Base-by-base conservation (phyloP, 2,329 filamentous ascomycete genomes). In the Fusarium buxicola region DNA sequence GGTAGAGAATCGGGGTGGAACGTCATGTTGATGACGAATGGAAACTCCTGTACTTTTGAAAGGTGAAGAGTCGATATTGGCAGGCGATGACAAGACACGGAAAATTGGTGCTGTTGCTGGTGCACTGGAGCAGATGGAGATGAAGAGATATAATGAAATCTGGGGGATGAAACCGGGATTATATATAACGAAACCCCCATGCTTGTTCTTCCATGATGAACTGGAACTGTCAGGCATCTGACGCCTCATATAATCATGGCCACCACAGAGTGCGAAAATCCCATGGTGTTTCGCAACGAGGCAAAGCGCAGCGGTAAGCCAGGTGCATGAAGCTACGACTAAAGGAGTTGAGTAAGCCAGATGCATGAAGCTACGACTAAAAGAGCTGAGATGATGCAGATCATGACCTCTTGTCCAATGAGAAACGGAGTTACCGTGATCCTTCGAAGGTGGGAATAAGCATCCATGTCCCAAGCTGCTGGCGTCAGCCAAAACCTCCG, bases 1-100 rank as follows among this genome's bases (percentile, higher is more conserved):
- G 60, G 60, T 3, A 64, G 50, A 18, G 5, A 57, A 1, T 64
- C 56, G 0, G 60, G 60, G 15, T 58, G 34, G 13, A 64, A 64
- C 2, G 38, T 18, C 60, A 64, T 64, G 7, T 5, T 57, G 49
- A 5, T 4, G 10, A 25, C 5, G 11, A 30, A 44, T 41, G 5
- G 21, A 6, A 6, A 21, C 6, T 21, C 6, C 21, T 21, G 21
- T 4, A 21, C n/a, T 24, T 32, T 11, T 21, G 24, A 7, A 12
- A 27, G 30, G 21, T 31, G 1, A 16, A 9, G 9, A 13, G 3
- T 21, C 13, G 18, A 15, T 18, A n/a, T 8, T 15, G 18, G 32
- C 9, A 3, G n/a, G 4, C 5, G 7, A 13, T 11, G 13, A 8
- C 21, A 36, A 44, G 36, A 28, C n/a, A 13, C 1, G 25, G 18